Conservation (phyloP, 73 alveolate species). For the Paramecium sonneborni region DNA sequence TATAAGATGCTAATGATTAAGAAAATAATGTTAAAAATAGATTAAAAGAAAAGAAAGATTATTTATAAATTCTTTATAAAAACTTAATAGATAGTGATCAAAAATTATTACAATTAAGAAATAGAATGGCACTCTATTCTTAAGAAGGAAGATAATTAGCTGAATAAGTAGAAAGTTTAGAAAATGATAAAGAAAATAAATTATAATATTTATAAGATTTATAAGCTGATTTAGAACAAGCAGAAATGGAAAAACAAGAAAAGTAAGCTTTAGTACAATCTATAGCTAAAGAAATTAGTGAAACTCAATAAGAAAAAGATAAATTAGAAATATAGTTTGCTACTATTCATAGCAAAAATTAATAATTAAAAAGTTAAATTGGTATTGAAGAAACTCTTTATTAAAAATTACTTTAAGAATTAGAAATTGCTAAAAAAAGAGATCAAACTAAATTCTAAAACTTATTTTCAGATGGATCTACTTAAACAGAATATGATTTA, state of each 20-base stretch:
- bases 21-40: background rate
- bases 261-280: background rate
- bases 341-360: background rate
- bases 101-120: constrained; percentile 31
- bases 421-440: background rate
- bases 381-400: constrained; percentile 32
- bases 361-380: background rate
- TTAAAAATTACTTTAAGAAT: constrained; percentile 19
- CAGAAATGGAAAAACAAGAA: constrained; percentile 8
- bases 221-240: background rate
- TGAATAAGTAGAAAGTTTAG: constrained; percentile 24
- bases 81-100: background rate
- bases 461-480: background rate
- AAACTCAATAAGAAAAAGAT: background rate
- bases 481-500: background rate
- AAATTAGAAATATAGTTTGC: background rate
- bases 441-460: background rate
- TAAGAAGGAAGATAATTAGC: constrained; percentile 14
- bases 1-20: background rate
- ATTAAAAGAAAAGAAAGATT: constrained; percentile 39
- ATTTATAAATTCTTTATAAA: background rate
- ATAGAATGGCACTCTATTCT: constrained; percentile 28
- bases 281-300: background rate
- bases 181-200: constrained; percentile 33
- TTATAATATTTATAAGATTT: background rate